Evolutionary conservation across 371 early-diverging fungal species (phyloP).

Genomic region (Syncephalastrum sp.): DNA sequence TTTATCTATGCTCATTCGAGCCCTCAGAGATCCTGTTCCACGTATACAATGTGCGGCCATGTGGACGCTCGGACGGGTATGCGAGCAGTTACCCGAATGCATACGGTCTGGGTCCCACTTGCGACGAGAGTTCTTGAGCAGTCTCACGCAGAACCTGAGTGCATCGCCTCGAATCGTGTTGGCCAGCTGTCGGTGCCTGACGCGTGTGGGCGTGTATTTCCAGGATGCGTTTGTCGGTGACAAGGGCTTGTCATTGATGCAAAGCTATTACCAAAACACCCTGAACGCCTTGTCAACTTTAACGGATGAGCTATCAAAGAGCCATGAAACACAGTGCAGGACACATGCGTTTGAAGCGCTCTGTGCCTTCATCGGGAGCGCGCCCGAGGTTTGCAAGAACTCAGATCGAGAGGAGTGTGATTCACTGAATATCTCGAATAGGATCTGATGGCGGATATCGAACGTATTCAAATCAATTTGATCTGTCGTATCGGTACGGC

Average conservation of each 20-base stretch:
- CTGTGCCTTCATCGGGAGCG: slow-evolving; percentile 66
- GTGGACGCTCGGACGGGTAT: slow-evolving; percentile 95
- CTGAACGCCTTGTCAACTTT: slow-evolving; percentile 73
- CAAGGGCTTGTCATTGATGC: slow-evolving; percentile 50
- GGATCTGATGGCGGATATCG: slow-evolving; percentile 76
- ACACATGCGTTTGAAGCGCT: slow-evolving; percentile 93
- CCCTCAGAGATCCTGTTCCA: slow-evolving; percentile 82
- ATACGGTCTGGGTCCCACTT: slow-evolving; percentile 75
- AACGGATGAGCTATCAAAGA: slow-evolving; percentile 67
- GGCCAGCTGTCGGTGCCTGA: slow-evolving; percentile 57
- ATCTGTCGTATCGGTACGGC: slow-evolving; percentile 78
- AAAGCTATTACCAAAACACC: slow-evolving; percentile 72
- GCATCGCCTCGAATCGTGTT: too few relatives aligned
- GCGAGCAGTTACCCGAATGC: slow-evolving; percentile 65
- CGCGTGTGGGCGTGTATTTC: slow-evolving; percentile 76
- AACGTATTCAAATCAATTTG: slow-evolving; percentile 57
- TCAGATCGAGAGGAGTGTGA: slow-evolving; percentile 1
- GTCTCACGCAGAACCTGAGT: neutral
- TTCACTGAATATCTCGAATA: slow-evolving; percentile 19
- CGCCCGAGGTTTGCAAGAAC: slow-evolving; percentile 41
- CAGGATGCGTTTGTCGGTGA: neutral
- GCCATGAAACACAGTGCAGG: slow-evolving; percentile 78
- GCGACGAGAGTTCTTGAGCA: slow-evolving; percentile 67
- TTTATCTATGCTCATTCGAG: slow-evolving; percentile 78
- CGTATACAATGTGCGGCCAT: slow-evolving; percentile 94